phyloP scores from a whole-genome alignment of 2,329 filamentous ascomycete genomes.

The Calonectria crousiana region DNA sequence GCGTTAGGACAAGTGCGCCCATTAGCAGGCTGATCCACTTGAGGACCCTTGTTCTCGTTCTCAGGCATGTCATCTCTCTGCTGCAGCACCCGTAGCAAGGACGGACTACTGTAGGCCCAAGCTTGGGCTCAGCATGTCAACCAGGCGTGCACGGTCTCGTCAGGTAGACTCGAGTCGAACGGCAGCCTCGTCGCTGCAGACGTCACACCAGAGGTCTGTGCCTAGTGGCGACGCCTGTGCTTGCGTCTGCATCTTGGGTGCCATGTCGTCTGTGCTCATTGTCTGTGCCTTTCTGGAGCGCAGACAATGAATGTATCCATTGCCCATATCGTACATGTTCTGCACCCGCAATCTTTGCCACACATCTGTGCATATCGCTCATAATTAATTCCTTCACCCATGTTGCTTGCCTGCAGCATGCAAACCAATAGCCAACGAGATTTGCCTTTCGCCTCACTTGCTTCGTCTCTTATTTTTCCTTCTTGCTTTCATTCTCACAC shows the following conservation, averaged over 20 bases:
- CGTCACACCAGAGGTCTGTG: slow-evolving; percentile 10
- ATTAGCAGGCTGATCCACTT: background rate
- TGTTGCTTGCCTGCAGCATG: slow-evolving; percentile 3
- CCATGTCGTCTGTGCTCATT: background rate
- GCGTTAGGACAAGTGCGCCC: background rate
- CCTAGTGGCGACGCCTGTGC: background rate
- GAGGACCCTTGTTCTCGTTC: background rate
- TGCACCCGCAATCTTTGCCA: background rate
- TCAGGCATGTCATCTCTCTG: slow-evolving; percentile 7
- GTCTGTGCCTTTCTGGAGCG: background rate
- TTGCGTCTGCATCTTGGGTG: background rate
- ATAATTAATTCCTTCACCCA: slow-evolving; percentile 6
- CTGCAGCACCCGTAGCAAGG: background rate
- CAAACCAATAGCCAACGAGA: slow-evolving; percentile 13
- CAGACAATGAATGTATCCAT: background rate
- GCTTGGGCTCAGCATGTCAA: background rate
- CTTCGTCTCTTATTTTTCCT: background rate
- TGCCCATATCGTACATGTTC: background rate
- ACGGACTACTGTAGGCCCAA: background rate
- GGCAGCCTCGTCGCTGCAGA: background rate
- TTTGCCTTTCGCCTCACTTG: slow-evolving; percentile 22
- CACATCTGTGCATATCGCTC: background rate
- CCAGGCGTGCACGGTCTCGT: background rate
- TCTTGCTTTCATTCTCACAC: slow-evolving; percentile 32
- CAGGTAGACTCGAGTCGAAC: background rate